phyloP scores from a whole-genome alignment of 192 early-diverging fungal species.

The Kappamyces sp. region DNA sequence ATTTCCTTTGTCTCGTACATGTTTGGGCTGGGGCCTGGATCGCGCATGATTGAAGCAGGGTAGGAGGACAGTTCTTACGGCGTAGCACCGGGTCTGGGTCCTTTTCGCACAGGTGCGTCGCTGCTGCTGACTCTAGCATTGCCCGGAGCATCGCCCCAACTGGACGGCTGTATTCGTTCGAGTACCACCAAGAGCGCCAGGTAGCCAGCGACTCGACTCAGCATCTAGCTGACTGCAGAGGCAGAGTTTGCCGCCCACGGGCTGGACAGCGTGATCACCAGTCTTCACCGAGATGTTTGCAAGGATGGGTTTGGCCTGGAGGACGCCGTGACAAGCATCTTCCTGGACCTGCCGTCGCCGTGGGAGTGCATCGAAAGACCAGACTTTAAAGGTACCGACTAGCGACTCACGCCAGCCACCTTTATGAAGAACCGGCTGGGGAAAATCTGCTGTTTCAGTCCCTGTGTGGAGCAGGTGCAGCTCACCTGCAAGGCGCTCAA shows the following conservation, averaged over 20 bases:
- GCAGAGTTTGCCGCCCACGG: constrained; percentile 80
- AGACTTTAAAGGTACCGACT: constrained; percentile 43
- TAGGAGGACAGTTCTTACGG: background rate
- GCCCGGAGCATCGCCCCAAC: constrained; percentile 79
- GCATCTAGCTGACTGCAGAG: constrained; percentile 25
- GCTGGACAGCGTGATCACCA: constrained; percentile 58
- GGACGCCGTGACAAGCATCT: constrained; percentile 77
- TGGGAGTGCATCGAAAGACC: constrained; percentile 56
- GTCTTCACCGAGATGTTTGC: constrained; percentile 82
- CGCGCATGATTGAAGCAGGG: constrained; percentile 81
- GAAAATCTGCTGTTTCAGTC: constrained; percentile 89
- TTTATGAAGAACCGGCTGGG: constrained; percentile 77
- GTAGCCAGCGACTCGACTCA: constrained; percentile 1
- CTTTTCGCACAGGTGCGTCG: constrained; percentile 66
- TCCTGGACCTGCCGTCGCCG: constrained; percentile 92
- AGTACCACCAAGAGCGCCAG: constrained; percentile 82
- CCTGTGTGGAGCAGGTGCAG: constrained; percentile 93
- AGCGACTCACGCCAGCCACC: constrained; percentile 73
- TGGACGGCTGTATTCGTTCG: constrained; percentile 89
- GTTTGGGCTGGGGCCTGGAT: constrained; percentile 81
- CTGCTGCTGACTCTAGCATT: constrained; percentile 44
- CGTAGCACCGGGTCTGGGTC: constrained; percentile 90
- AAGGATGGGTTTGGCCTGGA: constrained; percentile 75
- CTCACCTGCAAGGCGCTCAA: constrained; percentile 69
- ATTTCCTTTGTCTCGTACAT: constrained; percentile 82